Evolutionary conservation across 805 yeast genomes (phyloP).

Genomic region (Saccharomyces kudriavzevii): DNA sequence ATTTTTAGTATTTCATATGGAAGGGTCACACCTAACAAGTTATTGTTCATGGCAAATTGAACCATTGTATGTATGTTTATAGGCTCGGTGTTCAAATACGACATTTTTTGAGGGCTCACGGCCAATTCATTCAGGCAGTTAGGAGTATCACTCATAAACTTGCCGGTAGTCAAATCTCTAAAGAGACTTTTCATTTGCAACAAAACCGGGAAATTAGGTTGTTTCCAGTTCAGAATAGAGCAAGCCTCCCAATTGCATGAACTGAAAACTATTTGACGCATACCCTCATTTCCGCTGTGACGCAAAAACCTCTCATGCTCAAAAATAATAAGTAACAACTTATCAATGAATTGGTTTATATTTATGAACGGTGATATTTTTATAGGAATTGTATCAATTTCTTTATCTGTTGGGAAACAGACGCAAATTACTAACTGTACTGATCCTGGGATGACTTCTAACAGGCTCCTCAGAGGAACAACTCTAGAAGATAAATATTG

Average conservation of each 20-base stretch:
- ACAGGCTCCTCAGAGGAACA: slow-evolving; percentile 52
- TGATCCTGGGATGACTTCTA: slow-evolving; percentile 46
- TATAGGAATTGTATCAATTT: slow-evolving; percentile 35
- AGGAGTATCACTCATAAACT: slow-evolving; percentile 25
- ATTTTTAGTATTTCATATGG: slow-evolving; percentile 61
- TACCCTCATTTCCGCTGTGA: slow-evolving; percentile 26
- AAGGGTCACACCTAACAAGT: slow-evolving; percentile 74
- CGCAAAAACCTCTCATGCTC: slow-evolving; percentile 55
- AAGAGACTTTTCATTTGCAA: slow-evolving; percentile 68
- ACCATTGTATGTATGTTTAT: slow-evolving; percentile 78
- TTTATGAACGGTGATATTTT: slow-evolving; percentile 38
- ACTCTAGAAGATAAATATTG: slow-evolving; percentile 34
- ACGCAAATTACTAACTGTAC: slow-evolving; percentile 69
- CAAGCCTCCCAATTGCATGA: slow-evolving; percentile 87
- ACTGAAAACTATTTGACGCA: slow-evolving; percentile 71
- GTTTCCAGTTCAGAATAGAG: slow-evolving; percentile 94
- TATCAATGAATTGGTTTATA: slow-evolving; percentile 70
- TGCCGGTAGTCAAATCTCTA: slow-evolving; percentile 6
- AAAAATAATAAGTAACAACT: slow-evolving; percentile 61
- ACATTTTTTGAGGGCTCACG: slow-evolving; percentile 10
- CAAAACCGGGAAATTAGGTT: slow-evolving; percentile 93
- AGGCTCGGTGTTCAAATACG: slow-evolving; percentile 21
- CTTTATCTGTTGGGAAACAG: slow-evolving; percentile 59
- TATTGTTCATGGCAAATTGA: slow-evolving; percentile 70
- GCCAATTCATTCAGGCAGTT: slow-evolving; percentile 22